phyloP scores from a whole-genome alignment of 2,329 filamentous ascomycete species.

The Pseudogymnoascus sp. region DNA sequence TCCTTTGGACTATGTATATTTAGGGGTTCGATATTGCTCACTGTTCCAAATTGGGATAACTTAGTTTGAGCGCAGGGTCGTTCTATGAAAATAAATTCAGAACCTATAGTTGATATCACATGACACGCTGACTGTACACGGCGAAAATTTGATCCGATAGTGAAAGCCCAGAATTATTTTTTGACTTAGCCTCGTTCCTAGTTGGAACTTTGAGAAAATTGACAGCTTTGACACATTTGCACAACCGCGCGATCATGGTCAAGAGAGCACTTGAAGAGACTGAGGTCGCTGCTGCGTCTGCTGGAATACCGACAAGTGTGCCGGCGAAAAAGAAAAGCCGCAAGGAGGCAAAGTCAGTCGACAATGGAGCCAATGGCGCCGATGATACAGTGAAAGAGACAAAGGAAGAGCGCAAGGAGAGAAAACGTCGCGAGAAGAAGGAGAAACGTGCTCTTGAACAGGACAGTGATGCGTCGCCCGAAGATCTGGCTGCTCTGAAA shows the following conservation, averaged over 20 bases:
- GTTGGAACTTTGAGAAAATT: constrained; percentile 6
- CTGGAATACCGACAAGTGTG: constrained; percentile 12
- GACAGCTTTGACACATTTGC: constrained; percentile 8
- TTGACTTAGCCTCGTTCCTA: constrained; percentile 2
- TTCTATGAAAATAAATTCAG: constrained; percentile 6
- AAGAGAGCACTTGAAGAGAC: constrained; percentile 27
- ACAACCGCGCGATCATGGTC: constrained; percentile 19
- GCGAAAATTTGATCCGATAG: constrained; percentile 7
- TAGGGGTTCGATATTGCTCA: constrained; percentile 9
- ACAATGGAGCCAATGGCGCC: constrained; percentile 25
- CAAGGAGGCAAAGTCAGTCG: constrained; percentile 20
- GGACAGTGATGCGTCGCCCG: constrained; percentile 20
- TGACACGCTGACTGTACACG: constrained; percentile 2
- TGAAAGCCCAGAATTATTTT: constrained; percentile 7
- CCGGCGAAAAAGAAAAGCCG: constrained; percentile 23
- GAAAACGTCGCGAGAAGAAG: constrained; percentile 32
- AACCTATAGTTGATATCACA: constrained; percentile 4
- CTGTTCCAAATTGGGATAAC: constrained; percentile 6
- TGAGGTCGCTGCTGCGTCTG: constrained; percentile 14
- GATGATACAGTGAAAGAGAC: constrained; percentile 25
- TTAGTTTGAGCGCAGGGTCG: constrained; percentile 5
- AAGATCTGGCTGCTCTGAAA: constrained; percentile 27
- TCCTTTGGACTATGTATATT: constrained; percentile 5
- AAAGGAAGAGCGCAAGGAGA: constrained; percentile 32
- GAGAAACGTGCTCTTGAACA: constrained; percentile 14